phyloP scores from a whole-genome alignment of 441 rosid genomes.

The Macaranga tanarius region DNA sequence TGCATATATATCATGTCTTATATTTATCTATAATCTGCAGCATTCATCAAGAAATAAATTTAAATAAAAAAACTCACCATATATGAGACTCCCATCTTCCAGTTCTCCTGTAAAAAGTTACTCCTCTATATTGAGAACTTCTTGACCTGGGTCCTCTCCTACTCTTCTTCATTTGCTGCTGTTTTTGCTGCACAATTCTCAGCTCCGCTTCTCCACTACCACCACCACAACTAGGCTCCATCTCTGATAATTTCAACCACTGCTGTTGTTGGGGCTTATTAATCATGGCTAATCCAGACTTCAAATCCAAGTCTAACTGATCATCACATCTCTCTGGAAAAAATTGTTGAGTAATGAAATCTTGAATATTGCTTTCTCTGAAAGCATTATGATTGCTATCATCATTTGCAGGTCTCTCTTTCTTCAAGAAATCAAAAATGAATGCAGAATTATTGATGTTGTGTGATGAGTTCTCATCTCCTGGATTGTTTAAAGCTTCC shows the following conservation, averaged over 20 bases:
- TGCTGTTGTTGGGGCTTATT: constrained; percentile 31
- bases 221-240: constrained; percentile 15
- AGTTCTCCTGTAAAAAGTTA: constrained; percentile 88
- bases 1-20: not conserved
- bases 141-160: constrained; percentile 89
- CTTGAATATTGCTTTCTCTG: constrained; percentile 15
- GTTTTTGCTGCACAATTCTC: constrained; percentile 42
- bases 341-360: constrained; percentile 39
- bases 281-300: constrained; percentile 18
- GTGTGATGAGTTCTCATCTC: constrained; percentile 42
- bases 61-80: constrained; percentile 63
- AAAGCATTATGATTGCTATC: not conserved
- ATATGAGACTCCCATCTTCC: constrained; percentile 98
- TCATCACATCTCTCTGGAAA: constrained; percentile 42
- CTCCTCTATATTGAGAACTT: constrained; percentile 94
- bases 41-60: not conserved
- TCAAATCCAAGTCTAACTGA: constrained; percentile 26
- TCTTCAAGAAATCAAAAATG: constrained; percentile 55
- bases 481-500: constrained; percentile 32
- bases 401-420: constrained; percentile 21
- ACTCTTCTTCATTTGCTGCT: constrained; percentile 59
- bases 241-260: constrained; percentile 60
- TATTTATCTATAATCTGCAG: not conserved
- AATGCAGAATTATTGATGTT: constrained; percentile 36
- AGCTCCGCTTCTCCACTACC: constrained; percentile 29